Base-by-base conservation (phyloP, 768 basidiomycete species). In the Suillus subaureus region DNA sequence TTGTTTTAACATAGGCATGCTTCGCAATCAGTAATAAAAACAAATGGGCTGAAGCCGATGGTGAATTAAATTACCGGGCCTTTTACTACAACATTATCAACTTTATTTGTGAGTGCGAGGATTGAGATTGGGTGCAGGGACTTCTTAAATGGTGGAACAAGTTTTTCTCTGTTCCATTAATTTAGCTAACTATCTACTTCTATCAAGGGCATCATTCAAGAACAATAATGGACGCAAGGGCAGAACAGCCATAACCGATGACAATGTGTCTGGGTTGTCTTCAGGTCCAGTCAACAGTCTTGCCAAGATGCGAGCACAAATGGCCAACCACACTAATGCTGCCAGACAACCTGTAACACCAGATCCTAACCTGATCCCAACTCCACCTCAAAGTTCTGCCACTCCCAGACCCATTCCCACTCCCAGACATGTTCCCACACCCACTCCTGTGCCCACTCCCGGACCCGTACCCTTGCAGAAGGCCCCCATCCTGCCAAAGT, bases 1-100 rank as follows among this genome's bases (percentile, higher is more conserved):
- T 42, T 18, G 6, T 0, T 42, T 42, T 16, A 15, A 40, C 1
- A 43, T 43, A 43, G 42, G 42, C 42, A 43, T 2, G 18, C 18
- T 43, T 43, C 18, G 18, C 18, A 0, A 43, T 43, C 42, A 43
- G 42, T 6, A 43, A 43, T 3, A 21, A 43, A 8, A 43, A 43
- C 42, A 52, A 43, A 39, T 68, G 62, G 67, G 12, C 16, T 1
- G 43, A 68, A 39, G 42, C 40, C 5, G 67, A 68, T 3, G 65
- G 65, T 1, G 6, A 49, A 9, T 66, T 66, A 31, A 66, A 47
- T 3, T 64, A 68, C 21, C 21, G n/a, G 3, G 49, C 13, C 2
- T 68, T 61, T 6, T 66, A 68, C 39, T 68, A 68, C 42, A 43
- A 43, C 7, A 18, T 43, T 1, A 43, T 43, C 18, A 1, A 43